Evolutionary conservation across 2,329 filamentous ascomycete genomes (phyloP).

Genomic region (Sporothrix inflata): DNA sequence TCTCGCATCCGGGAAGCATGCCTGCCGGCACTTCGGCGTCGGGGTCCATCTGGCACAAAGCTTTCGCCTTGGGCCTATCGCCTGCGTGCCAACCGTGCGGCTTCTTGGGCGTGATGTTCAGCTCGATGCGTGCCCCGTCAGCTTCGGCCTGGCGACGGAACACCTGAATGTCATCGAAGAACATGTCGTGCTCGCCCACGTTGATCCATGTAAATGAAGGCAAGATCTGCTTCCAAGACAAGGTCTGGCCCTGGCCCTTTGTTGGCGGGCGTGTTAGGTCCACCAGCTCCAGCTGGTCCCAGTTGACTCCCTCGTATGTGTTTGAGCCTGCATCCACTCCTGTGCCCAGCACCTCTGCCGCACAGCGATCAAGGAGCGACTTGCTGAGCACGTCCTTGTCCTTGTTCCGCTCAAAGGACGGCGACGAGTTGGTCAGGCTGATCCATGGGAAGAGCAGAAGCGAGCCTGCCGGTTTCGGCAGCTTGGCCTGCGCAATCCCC

Average conservation of each 20-base stretch:
- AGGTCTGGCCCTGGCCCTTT: background rate
- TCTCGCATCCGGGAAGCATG: background rate
- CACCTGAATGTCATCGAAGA: background rate
- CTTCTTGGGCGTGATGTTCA: background rate
- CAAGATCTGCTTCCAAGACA: background rate
- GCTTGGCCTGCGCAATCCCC: background rate
- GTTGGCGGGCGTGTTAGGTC: constrained; percentile 12
- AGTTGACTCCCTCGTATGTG: constrained; percentile 5
- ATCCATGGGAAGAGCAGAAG: constrained; percentile 1
- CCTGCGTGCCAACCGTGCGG: constrained; percentile 11
- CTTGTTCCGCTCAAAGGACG: constrained; percentile 14
- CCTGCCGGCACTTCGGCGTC: background rate
- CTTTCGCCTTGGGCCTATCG: background rate
- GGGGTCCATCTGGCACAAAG: background rate
- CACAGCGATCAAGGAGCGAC: constrained; percentile 4
- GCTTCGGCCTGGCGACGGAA: background rate
- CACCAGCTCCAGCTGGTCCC: constrained; percentile 12
- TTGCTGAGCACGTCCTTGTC: constrained; percentile 14
- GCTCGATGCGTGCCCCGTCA: background rate
- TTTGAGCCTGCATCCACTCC: background rate
- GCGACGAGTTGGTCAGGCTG: constrained; percentile 6
- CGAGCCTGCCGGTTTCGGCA: background rate
- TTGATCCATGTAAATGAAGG: constrained; percentile 1
- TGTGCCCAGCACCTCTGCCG: background rate
- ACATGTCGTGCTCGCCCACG: constrained; percentile 14